Evolutionary conservation across 805 yeast genomes (phyloP).

Genomic region (Huiozyma naganishii): DNA sequence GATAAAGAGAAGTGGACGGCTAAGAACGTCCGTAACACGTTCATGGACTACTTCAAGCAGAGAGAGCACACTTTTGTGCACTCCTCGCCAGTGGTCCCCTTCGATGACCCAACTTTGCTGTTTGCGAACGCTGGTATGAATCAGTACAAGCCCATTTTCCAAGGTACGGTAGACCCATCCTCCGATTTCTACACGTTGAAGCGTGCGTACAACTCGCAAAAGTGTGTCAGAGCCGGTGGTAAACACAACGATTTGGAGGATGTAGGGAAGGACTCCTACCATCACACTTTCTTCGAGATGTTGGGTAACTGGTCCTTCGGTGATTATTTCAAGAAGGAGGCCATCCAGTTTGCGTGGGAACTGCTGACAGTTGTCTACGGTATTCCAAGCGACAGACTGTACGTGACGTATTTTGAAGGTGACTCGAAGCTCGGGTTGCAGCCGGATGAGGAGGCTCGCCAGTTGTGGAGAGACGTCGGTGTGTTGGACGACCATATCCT

Average conservation of each 20-base stretch:
- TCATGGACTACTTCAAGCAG: constrained; percentile 66
- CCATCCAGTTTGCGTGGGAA: constrained; percentile 84
- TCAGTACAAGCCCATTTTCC: constrained; percentile 94
- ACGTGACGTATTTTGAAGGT: constrained; percentile 96
- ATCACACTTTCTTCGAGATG: constrained; percentile 98
- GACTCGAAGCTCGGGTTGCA: constrained; percentile 71
- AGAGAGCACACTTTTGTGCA: constrained; percentile 73
- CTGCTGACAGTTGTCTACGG: constrained; percentile 78
- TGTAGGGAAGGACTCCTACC: constrained; percentile 96
- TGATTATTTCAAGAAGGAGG: constrained; percentile 94
- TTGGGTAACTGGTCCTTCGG: constrained; percentile 99
- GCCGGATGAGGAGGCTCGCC: constrained; percentile 89
- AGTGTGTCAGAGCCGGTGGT: constrained; percentile 99
- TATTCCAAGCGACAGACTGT: constrained; percentile 65
- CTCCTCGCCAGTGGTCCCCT: constrained; percentile 91
- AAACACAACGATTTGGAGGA: constrained; percentile 97
- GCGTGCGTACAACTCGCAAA: constrained; percentile 91
- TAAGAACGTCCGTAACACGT: constrained; percentile 61
- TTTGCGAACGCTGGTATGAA: constrained; percentile 99
- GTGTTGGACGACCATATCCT: constrained; percentile 85
- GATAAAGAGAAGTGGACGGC: constrained; percentile 40
- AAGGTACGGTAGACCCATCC: constrained; percentile 95
- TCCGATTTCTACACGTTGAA: constrained; percentile 75
- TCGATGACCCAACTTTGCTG: constrained; percentile 91
- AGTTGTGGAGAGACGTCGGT: constrained; percentile 79